Conservation (phyloP, 441 rosid species). For the Manihot esculenta region DNA sequence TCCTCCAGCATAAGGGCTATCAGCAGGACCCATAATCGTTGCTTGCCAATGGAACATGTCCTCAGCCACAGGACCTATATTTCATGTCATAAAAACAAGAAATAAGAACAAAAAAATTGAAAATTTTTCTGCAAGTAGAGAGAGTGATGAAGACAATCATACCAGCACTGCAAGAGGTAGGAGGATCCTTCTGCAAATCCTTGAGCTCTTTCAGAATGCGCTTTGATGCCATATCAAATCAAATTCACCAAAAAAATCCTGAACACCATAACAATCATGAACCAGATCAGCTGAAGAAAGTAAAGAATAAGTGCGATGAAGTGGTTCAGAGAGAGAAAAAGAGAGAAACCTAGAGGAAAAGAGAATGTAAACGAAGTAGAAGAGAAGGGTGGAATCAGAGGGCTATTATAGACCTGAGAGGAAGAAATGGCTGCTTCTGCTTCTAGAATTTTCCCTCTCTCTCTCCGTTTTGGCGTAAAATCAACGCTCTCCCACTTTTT, state of each 20-base stretch:
- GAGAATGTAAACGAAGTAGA: background rate
- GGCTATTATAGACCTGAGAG: background rate
- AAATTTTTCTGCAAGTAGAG: background rate
- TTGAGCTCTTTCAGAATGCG: slow-evolving; percentile 70
- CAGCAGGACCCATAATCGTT: slow-evolving; percentile 80
- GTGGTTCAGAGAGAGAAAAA: background rate
- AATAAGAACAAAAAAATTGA: background rate
- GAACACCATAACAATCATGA: background rate
- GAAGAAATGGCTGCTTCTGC: background rate
- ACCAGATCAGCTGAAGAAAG: background rate
- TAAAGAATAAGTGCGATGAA: background rate
- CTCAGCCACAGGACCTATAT: slow-evolving; percentile 69
- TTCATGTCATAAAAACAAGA: background rate
- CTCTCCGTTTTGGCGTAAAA: slow-evolving; percentile 4
- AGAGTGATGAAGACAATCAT: background rate
- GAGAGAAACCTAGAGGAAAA: background rate
- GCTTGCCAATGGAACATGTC: slow-evolving; percentile 92
- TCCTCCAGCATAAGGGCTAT: slow-evolving; percentile 80
- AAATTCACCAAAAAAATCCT: background rate
- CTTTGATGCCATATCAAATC: slow-evolving; percentile 53
- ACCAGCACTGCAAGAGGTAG: slow-evolving; percentile 83
- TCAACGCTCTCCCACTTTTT: slow-evolving; percentile 9
- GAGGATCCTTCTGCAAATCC: slow-evolving; percentile 76
- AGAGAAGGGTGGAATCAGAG: background rate
- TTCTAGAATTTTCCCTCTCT: slow-evolving; percentile 22